Evolutionary conservation across 768 basidiomycete genomes (phyloP).

Genomic region (Clavaria fumosa): DNA sequence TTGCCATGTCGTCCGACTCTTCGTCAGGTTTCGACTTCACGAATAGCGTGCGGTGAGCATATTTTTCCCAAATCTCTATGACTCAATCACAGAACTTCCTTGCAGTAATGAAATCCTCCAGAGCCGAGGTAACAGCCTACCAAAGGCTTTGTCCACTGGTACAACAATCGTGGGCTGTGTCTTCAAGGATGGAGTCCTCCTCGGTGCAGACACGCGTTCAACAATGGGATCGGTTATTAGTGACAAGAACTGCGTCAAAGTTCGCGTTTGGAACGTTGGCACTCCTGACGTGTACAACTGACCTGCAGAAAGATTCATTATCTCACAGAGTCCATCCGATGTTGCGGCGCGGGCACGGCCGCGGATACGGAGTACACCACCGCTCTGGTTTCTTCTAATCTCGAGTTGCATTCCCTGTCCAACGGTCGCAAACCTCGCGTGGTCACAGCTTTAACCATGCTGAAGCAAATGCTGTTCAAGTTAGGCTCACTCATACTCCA

Average conservation of each 20-base stretch:
- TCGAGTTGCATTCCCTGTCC: slow-evolving; percentile 82
- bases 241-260: slow-evolving; percentile 99
- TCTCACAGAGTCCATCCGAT: slow-evolving; percentile 87
- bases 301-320: slow-evolving; percentile 67
- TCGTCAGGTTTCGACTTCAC: slow-evolving; percentile 64
- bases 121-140: slow-evolving; percentile 55
- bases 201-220: slow-evolving; percentile 94
- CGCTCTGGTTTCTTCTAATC: slow-evolving; percentile 88
- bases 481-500: slow-evolving; percentile 18
- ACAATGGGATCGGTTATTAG: slow-evolving; percentile 91
- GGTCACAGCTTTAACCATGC: slow-evolving; percentile 97
- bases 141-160: slow-evolving; percentile 83
- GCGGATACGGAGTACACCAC: slow-evolving; percentile 96
- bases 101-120: slow-evolving; percentile 57
- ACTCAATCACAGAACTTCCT: not conserved
- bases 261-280: slow-evolving; percentile 18
- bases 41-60: slow-evolving; percentile 45
- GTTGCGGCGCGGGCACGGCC: slow-evolving; percentile 98
- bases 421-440: slow-evolving; percentile 87
- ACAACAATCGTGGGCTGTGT: slow-evolving; percentile 97
- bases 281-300: not conserved
- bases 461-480: slow-evolving; percentile 91
- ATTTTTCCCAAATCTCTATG: not conserved
- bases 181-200: slow-evolving; percentile 81
- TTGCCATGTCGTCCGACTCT: slow-evolving; percentile 22